A percentile compares a stretch with the other conserved stretches of the same genome.
Evolutionary conservation across 2,329 filamentous ascomycete species (phyloP).

Genomic region (Paraphaeosphaeria sporulosa): DNA sequence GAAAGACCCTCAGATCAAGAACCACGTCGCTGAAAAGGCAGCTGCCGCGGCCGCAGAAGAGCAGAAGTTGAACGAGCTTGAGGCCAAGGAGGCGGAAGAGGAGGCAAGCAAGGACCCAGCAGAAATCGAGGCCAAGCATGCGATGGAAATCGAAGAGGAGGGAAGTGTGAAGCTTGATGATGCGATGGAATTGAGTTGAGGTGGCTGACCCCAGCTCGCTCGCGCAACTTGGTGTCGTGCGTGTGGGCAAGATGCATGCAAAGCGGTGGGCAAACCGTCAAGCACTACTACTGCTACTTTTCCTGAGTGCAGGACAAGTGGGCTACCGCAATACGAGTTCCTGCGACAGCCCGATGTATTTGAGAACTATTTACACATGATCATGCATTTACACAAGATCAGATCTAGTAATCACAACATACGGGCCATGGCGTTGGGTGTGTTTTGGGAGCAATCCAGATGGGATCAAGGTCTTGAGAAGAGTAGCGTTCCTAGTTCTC

Average conservation of each 20-base stretch:
- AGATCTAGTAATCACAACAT: neutral
- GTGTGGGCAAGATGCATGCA: neutral
- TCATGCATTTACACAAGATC: neutral
- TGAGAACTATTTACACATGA: neutral
- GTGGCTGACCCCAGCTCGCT: neutral
- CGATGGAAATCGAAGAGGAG: slow-evolving; percentile 9
- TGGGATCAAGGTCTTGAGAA: neutral
- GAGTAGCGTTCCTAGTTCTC: neutral
- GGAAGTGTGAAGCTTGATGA: neutral
- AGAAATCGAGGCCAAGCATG: neutral
- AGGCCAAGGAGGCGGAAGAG: slow-evolving; percentile 16
- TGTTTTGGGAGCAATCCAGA: neutral
- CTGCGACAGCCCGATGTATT: neutral
- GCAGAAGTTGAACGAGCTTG: slow-evolving; percentile 19
- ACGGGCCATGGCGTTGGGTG: neutral
- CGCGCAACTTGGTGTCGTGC: neutral
- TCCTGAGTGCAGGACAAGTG: neutral
- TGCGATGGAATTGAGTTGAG: neutral
- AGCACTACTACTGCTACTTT: neutral
- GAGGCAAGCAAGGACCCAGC: slow-evolving; percentile 14
- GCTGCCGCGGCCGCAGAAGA: slow-evolving; percentile 25
- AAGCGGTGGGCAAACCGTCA: neutral
- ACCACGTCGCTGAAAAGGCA: slow-evolving; percentile 45
- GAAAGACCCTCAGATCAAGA: slow-evolving; percentile 74
- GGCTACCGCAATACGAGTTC: neutral